Percentiles rank a stretch among this genome's conserved stretches.
Evolutionary conservation across 106 monocot species (phyloP).

Genomic region (Triglochin maritima): DNA sequence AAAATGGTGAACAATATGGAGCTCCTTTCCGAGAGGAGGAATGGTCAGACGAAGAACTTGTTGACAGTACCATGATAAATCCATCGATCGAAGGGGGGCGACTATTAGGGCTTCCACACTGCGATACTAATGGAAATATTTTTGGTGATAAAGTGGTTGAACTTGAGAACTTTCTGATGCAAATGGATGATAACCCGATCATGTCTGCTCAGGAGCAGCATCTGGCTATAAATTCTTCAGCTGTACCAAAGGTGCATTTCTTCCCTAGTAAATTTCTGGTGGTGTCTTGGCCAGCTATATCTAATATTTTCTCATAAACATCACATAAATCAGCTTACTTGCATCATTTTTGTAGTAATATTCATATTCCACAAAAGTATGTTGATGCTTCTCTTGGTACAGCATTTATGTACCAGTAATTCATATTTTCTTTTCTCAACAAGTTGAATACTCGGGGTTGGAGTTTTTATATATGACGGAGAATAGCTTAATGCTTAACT

Average conservation of each 20-base stretch:
- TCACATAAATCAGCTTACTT: too few relatives aligned
- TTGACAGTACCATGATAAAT: constrained; percentile 3
- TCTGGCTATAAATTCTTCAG: background rate
- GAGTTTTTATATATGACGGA: too few relatives aligned
- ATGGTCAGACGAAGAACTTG: constrained; percentile 39
- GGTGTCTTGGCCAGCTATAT: too few relatives aligned
- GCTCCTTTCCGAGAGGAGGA: constrained; percentile 79
- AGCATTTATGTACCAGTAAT: too few relatives aligned
- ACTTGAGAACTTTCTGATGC: constrained; percentile 29
- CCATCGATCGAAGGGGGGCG: background rate
- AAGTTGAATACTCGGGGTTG: too few relatives aligned
- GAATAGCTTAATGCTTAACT: too few relatives aligned
- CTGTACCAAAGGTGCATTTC: background rate
- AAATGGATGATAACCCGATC: constrained; percentile 21
- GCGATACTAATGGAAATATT: background rate
- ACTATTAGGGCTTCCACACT: background rate
- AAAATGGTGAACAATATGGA: constrained; percentile 86
- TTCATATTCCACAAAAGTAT: background rate
- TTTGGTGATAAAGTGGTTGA: constrained; percentile 2
- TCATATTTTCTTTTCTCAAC: too few relatives aligned
- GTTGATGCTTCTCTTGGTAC: background rate
- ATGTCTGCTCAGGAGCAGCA: constrained; percentile 1
- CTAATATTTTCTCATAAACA: too few relatives aligned
- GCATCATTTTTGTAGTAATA: too few relatives aligned
- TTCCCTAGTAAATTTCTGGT: too few relatives aligned